Evolutionary conservation across 257 asterid species (phyloP), one percentile per base, ranked within the genome.

Genomic region (Penstemon newberryi): DNA sequence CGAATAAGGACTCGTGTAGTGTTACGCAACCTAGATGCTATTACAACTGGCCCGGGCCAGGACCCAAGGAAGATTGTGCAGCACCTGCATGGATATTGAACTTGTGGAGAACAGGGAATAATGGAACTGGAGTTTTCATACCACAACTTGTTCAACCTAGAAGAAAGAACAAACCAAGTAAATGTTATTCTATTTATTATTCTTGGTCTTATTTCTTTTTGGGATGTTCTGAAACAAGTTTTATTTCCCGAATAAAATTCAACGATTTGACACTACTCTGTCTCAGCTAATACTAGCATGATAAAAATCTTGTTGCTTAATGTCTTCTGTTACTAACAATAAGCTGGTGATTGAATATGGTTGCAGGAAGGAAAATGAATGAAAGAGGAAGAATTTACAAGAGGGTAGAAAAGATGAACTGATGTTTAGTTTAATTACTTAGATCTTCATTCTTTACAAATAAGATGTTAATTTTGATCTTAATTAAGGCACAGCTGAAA

Each of bases 51-150:
- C 78, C 83, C 6, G 89, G 77, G 55, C 78, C 83, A 6, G 89
- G 77, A 51, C 73, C 36, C 36, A 78, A 74, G 41, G 81, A 59
- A 10, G 71, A 65, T 10, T 47, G 45, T 0, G 79, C 86, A 0
- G 80, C 84, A 3, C 95, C 90, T 4, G 65, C 76, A 1, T 89
- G 89, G 91, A 62, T 87, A 7, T 42, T 72, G 63, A 83, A 81
- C 62, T 50, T 81, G 79, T 87, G 96, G 96, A 82, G 79, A 60
- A 61, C 80, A 6, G 95, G 90, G 0, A 87, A 73, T 25, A 25
- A 25, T 59, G 96, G 96, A 6, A 89, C 98, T 0, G 96, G 98
- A 0, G 98, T 92, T 57, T 89, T 89, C 82, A 89, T 89, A 54
- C 98, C 98, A 53, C 96, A 84, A 63, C 72, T 75, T 44, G 50